Percentiles rank a stretch among this genome's conserved stretches.
These are phyloP conservation scores for Apiotrichum domesticum DNA, from an alignment of 1,284 basidiomycete genomes.

Conservation along the genomic window DNA sequence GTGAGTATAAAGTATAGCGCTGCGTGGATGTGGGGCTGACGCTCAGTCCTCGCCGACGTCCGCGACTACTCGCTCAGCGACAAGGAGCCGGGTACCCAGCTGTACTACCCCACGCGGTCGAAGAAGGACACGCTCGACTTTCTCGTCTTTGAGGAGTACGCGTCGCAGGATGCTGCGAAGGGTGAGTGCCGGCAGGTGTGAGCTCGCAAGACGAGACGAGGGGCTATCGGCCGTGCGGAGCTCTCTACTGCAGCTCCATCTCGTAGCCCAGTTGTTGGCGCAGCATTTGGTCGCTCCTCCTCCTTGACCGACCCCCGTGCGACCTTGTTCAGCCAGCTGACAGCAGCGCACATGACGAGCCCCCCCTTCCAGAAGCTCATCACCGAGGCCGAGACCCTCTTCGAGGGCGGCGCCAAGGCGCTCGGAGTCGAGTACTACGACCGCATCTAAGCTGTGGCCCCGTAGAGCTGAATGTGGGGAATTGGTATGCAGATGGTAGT, in stretches of 20 bases:
- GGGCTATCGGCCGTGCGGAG: too few relatives aligned
- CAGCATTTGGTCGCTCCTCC: not conserved
- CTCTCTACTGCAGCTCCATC: not conserved
- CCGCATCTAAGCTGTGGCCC: not conserved
- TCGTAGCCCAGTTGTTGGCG: too few relatives aligned
- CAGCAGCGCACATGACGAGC: slow-evolving; percentile 9
- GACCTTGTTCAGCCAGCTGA: not conserved
- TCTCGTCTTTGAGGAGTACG: slow-evolving; percentile 15
- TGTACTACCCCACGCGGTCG: slow-evolving; percentile 7
- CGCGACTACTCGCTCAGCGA: slow-evolving; percentile 4
- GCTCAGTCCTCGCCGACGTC: slow-evolving; percentile 10
- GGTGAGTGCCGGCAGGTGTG: slow-evolving; percentile 4
- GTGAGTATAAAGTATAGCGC: not conserved
- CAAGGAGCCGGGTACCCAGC: slow-evolving; percentile 10
- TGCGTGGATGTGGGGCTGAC: not conserved
- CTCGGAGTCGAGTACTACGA: slow-evolving; percentile 7
- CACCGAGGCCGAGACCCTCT: slow-evolving; percentile 1
- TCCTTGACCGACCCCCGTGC: not conserved
- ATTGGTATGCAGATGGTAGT: too few relatives aligned
- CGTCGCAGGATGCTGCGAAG: slow-evolving; percentile 5
- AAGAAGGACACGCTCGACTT: slow-evolving; percentile 11
- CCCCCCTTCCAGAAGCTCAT: slow-evolving; percentile 5
- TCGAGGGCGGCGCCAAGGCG: slow-evolving; percentile 6
- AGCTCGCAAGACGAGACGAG: not conserved
- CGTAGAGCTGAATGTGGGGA: too few relatives aligned